These are phyloP conservation scores for Dryadomyces quercus-mongolicae DNA, from an alignment of 2,329 filamentous ascomycete genomes.

Conservation along the genomic window DNA sequence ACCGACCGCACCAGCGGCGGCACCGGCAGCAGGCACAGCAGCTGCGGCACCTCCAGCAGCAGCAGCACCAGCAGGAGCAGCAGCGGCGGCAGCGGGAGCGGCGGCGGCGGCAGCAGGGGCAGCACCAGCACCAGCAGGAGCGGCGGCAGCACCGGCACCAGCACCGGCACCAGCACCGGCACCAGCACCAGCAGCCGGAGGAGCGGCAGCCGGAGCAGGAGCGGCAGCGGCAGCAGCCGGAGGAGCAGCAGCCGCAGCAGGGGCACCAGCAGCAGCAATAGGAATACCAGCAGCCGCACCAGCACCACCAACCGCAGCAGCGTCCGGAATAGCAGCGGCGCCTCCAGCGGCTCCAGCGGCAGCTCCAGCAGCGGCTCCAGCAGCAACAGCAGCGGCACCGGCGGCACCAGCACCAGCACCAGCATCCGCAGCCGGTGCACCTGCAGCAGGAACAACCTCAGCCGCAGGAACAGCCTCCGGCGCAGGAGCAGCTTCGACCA, in stretches of 20 bases:
- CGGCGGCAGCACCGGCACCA: neutral
- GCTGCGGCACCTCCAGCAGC: neutral
- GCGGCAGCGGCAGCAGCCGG: neutral
- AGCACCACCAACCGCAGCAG: neutral
- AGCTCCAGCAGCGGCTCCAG: neutral
- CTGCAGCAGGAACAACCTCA: conserved; percentile 5
- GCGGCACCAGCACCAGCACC: neutral
- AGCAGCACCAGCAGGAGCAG: neutral
- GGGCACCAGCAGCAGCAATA: neutral
- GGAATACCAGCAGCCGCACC: neutral
- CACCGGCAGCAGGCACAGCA: neutral
- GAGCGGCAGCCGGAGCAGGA: conserved; percentile 1
- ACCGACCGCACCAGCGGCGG: neutral
- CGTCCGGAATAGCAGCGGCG: neutral
- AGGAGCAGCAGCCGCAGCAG: neutral
- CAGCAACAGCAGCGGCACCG: neutral
- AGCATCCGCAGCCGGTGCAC: neutral
- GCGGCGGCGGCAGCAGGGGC: neutral
- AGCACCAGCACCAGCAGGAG: neutral
- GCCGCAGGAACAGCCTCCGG: neutral
- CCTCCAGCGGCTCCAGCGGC: neutral
- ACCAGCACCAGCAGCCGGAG: neutral
- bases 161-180: neutral
- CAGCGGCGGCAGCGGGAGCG: neutral
- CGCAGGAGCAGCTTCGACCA: conserved; percentile 19